Evolutionary conservation across 768 basidiomycete genomes (phyloP).

Genomic region (Auricularia cornea): DNA sequence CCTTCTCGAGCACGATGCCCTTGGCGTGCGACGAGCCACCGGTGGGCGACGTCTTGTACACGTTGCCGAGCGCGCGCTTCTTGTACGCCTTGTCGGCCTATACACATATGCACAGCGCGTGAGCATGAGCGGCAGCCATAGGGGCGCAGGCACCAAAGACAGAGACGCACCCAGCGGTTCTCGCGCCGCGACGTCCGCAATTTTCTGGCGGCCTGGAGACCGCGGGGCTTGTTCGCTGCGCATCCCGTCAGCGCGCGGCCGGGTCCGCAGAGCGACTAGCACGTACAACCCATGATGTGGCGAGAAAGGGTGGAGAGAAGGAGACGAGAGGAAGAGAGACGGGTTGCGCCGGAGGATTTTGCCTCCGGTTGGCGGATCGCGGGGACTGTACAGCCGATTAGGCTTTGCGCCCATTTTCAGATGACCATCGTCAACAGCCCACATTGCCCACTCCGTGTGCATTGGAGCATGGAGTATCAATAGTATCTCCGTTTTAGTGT

Average conservation of each 20-base stretch:
- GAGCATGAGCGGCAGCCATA: neutral
- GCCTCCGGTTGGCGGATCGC: too few species aligned
- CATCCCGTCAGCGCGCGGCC: neutral
- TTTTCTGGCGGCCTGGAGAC: slow-evolving; percentile 97
- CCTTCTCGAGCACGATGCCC: slow-evolving; percentile 99
- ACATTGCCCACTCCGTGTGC: too few species aligned
- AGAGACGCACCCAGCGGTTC: slow-evolving; percentile 85
- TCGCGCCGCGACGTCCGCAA: slow-evolving; percentile 87
- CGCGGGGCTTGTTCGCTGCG: slow-evolving; percentile 96
- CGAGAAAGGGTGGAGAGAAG: neutral
- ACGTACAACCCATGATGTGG: neutral
- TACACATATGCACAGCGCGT: too few species aligned
- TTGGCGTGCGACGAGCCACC: slow-evolving; percentile 99
- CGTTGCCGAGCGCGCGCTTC: slow-evolving; percentile 98
- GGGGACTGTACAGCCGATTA: too few species aligned
- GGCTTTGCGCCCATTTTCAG: too few species aligned
- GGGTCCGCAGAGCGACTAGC: neutral
- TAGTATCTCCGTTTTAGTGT: too few species aligned
- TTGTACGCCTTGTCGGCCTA: slow-evolving; percentile 98
- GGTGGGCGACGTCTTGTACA: slow-evolving; percentile 99
- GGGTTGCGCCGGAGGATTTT: too few species aligned
- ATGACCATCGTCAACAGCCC: too few species aligned
- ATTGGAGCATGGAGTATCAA: too few species aligned
- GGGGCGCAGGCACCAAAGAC: neutral
- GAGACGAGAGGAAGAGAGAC: neutral